Conservation (phyloP, 768 basidiomycete genomes). For the Pluteus cervinus region DNA sequence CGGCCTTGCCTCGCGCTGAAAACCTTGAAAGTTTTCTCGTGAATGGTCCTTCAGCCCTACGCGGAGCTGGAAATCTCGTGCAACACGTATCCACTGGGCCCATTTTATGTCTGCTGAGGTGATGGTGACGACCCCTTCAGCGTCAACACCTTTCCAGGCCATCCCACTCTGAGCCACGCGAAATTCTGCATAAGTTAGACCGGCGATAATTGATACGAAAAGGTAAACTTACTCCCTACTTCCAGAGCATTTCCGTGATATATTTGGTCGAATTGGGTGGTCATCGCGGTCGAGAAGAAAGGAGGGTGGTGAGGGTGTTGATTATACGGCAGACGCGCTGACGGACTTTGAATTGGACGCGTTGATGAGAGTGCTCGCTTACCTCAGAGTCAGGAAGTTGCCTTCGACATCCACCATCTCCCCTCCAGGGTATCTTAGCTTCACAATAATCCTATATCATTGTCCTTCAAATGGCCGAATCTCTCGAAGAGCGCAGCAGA, state of each 20-base stretch:
- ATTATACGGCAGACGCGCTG: constrained; percentile 30
- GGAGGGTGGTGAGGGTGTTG: constrained; percentile 12
- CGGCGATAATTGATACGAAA: constrained; percentile 4
- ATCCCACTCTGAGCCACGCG: constrained; percentile 87
- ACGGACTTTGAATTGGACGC: constrained; percentile 38
- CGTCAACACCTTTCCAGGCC: constrained; percentile 87
- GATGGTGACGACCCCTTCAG: constrained; percentile 56
- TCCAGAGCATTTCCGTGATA: constrained; percentile 70
- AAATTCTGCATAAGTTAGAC: constrained; percentile 48
- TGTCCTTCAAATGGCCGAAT: constrained; percentile 47
- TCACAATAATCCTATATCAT: too few species aligned
- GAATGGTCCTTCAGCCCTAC: constrained; percentile 74
- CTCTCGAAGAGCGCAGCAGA: constrained; percentile 57
- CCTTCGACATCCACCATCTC: constrained; percentile 4
- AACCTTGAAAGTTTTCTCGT: constrained; percentile 89
- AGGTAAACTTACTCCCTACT: constrained; percentile 66
- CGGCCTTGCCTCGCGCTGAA: constrained; percentile 71
- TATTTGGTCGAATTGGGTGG: constrained; percentile 83
- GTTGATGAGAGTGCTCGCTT: constrained; percentile 15
- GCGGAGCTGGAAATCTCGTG: constrained; percentile 85
- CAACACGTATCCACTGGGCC: constrained; percentile 89
- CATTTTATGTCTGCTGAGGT: constrained; percentile 74
- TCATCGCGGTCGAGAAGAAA: constrained; percentile 32
- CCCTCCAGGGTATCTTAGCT: too few species aligned
- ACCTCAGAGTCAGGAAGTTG: too few species aligned